Evolutionary conservation across 805 yeast species (phyloP), one percentile per base, ranked within the genome.

Genomic region (Nakazawaea ambrosiae): DNA sequence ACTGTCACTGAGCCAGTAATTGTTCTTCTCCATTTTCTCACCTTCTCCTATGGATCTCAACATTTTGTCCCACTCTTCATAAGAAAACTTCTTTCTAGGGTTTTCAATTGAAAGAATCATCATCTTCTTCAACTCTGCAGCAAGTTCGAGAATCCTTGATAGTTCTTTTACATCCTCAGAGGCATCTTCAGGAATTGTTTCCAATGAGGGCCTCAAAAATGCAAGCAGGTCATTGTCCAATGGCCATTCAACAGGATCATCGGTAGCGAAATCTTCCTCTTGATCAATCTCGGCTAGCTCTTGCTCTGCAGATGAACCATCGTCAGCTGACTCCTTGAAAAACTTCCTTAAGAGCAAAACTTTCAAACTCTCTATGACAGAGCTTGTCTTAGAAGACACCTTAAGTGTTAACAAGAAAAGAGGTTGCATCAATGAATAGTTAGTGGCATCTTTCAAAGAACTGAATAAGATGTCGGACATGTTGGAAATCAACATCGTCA

Each of bases 401-500:
- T 22, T 10, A 10, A 22, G 24, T n/a, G 24, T 22, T 7, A 22
- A 12, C 10, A 8, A 7, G 16, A 14, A 26, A 4, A 25, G 11
- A 4, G 40, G 40, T 15, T 37, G 28, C 11, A 33, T 16, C 4
- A 26, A 17, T 10, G 31, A 33, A 28, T 37, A 34, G 27, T 41
- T 39, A 26, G 39, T 27, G 3, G 48, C 37, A 15, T 44, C 43
- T 17, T 55, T 49, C 17, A 58, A 41, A 9, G 53, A 45, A 3
- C 51, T 41, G 51, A 70, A 62, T 6, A 77, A 47, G 14, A 73
- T 62, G 51, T 84, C 94, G 44, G 90, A 85, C 33, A 81, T 61
- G 36, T 75, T 77, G 1, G 89, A 78, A 27, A 86, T 75, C 39
- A 86, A 65, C 14, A 81, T 78, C 2, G 95, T 83, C 94, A 87